Percentiles rank a stretch among this genome's conserved stretches.
These are phyloP conservation scores for Zygoascus meyerae DNA, from an alignment of 1,139 yeast species.

Conservation along the genomic window DNA sequence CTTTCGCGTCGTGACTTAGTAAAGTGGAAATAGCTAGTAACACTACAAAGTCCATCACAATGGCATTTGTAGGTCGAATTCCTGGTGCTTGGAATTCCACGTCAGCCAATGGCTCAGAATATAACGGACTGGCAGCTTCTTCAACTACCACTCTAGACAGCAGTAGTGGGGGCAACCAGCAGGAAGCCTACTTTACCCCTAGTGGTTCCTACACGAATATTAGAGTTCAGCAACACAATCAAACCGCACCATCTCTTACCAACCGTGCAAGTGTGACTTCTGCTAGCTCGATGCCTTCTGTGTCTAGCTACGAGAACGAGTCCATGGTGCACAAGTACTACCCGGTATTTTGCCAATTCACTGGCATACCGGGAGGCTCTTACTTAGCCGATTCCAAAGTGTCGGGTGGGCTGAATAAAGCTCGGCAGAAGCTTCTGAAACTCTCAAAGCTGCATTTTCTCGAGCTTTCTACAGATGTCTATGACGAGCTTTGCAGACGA, in stretches of 20 bases:
- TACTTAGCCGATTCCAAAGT: neutral
- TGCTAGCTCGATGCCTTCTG: constrained; percentile 2
- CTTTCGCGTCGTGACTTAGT: too few species aligned
- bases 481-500: constrained; percentile 81
- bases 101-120: neutral
- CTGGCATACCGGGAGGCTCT: constrained; percentile 2
- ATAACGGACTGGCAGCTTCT: too few species aligned
- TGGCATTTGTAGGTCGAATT: neutral
- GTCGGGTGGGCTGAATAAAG: constrained; percentile 44
- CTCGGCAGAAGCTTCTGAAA: constrained; percentile 77
- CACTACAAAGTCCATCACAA: too few species aligned
- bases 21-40: too few species aligned
- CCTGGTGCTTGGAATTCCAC: constrained; percentile 1
- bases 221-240: constrained; percentile 2
- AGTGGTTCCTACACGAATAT: constrained; percentile 15
- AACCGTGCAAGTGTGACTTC: constrained; percentile 7
- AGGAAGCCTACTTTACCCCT: neutral
- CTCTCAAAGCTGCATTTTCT: constrained; percentile 78
- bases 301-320: constrained; percentile 3
- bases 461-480: constrained; percentile 88
- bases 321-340: constrained; percentile 6
- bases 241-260: constrained; percentile 1
- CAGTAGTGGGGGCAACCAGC: too few species aligned
- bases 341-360: constrained; percentile 11
- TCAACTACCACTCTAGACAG: too few species aligned